Percentiles rank a stretch among this genome's conserved stretches.
phyloP scores from a whole-genome alignment of 805 yeast species.

The Teunomyces stri region DNA sequence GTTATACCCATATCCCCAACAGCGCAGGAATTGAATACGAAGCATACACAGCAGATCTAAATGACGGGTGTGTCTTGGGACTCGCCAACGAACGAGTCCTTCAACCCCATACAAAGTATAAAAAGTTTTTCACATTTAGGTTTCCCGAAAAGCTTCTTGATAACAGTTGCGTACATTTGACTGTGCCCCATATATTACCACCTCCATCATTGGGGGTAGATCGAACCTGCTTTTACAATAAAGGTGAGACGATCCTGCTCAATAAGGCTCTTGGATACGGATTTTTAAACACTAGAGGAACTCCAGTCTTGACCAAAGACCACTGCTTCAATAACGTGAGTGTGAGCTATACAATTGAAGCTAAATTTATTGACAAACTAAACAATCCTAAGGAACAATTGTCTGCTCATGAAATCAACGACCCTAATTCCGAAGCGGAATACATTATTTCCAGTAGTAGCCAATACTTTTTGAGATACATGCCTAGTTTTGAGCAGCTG shows the following conservation, averaged over 20 bases:
- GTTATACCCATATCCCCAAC: constrained; percentile 48
- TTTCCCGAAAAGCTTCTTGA: constrained; percentile 55
- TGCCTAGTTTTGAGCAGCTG: constrained; percentile 36
- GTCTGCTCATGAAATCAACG: constrained; percentile 36
- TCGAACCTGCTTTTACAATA: constrained; percentile 31
- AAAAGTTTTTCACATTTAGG: constrained; percentile 58
- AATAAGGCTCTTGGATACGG: constrained; percentile 55
- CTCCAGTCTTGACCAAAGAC: constrained; percentile 53
- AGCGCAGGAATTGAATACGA: constrained; percentile 49
- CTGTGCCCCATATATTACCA: constrained; percentile 37
- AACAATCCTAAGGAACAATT: constrained; percentile 28
- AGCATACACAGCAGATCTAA: constrained; percentile 40
- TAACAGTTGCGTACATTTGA: constrained; percentile 47
- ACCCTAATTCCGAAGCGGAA: constrained; percentile 29
- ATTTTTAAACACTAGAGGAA: constrained; percentile 45
- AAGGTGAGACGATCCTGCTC: constrained; percentile 33
- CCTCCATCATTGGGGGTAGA: constrained; percentile 46
- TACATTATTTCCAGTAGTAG: constrained; percentile 35
- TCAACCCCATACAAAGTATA: constrained; percentile 49
- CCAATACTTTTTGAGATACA: constrained; percentile 38
- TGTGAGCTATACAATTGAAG: constrained; percentile 51
- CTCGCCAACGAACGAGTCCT: constrained; percentile 48
- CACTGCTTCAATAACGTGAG: constrained; percentile 43
- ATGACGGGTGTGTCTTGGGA: constrained; percentile 50
- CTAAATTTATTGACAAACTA: constrained; percentile 50